phyloP scores from a whole-genome alignment of 768 basidiomycete genomes.

The Candolleomyces aberdarensis region DNA sequence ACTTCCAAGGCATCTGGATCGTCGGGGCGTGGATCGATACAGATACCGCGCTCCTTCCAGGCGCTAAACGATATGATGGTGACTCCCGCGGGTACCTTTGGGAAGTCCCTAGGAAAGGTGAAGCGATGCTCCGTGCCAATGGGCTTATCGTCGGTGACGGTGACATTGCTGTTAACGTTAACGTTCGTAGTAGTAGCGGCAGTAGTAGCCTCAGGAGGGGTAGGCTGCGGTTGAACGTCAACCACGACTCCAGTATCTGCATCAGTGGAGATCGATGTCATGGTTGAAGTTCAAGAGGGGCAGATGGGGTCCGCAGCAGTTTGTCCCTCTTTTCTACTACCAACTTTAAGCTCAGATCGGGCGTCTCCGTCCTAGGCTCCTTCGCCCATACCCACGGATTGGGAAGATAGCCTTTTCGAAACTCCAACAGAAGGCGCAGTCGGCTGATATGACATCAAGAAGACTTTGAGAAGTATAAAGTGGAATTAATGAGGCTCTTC shows the following conservation, averaged over 20 bases:
- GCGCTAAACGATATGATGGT: conserved; percentile 40
- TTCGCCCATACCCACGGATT: too few relatives aligned
- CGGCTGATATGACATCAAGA: neutral
- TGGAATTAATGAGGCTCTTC: too few relatives aligned
- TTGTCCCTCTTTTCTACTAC: neutral
- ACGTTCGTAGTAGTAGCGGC: neutral
- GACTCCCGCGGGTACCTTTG: conserved; percentile 35
- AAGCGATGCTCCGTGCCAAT: neutral
- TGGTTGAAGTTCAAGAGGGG: conserved; percentile 10
- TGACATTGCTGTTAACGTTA: too few relatives aligned
- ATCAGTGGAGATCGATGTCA: conserved; percentile 1
- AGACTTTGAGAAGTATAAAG: too few relatives aligned
- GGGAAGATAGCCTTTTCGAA: neutral
- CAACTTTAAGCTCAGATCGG: conserved; percentile 7
- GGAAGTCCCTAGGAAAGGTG: conserved; percentile 28
- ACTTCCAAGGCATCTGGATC: conserved; percentile 52
- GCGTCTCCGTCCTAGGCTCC: neutral
- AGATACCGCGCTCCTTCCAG: conserved; percentile 39
- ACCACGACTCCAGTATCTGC: conserved; percentile 5
- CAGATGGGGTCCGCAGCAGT: neutral
- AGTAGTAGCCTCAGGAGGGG: neutral
- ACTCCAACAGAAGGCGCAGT: neutral
- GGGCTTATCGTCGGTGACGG: too few relatives aligned
- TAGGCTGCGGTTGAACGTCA: conserved; percentile 5
- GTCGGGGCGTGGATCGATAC: conserved; percentile 28